These are phyloP conservation scores for Gynandropsis gynandra DNA, from an alignment of 345 rosid genomes.

Conservation along the genomic window DNA sequence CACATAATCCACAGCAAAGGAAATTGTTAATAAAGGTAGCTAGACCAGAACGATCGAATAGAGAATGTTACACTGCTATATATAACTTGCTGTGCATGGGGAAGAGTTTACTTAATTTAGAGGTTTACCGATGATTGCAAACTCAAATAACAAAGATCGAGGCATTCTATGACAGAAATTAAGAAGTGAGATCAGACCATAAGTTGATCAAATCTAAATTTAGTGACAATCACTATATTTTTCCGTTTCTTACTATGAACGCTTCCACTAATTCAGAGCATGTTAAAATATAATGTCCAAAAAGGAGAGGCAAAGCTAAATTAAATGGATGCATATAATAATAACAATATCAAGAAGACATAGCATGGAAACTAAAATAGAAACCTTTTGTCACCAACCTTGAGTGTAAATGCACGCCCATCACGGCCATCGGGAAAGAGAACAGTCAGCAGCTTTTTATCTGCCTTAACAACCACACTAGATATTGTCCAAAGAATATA, in stretches of 20 bases:
- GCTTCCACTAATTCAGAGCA: background rate
- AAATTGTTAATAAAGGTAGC: no score
- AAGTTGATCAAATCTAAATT: background rate
- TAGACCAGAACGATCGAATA: no score
- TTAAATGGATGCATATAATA: slow-evolving; percentile 8
- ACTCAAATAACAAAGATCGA: no score
- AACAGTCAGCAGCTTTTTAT: slow-evolving; percentile 89
- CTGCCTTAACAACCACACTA: slow-evolving; percentile 94
- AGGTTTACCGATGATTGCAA: no score
- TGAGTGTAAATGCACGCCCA: slow-evolving; percentile 92
- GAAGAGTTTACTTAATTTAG: no score
- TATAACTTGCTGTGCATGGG: no score
- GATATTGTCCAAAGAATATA: slow-evolving; percentile 24
- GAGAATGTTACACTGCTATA: no score
- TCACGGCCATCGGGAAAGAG: slow-evolving; percentile 95
- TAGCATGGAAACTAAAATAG: slow-evolving; percentile 2
- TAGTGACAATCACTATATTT: background rate
- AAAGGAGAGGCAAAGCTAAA: background rate
- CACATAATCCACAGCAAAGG: background rate
- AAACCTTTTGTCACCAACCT: slow-evolving; percentile 42
- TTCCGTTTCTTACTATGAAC: background rate
- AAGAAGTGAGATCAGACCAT: background rate
- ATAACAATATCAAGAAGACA: slow-evolving; percentile 1
- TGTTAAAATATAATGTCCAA: background rate
- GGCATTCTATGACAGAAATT: no score